Base-by-base conservation (phyloP, 2,329 filamentous ascomycete genomes). In the Ophiosphaerella narmari region DNA sequence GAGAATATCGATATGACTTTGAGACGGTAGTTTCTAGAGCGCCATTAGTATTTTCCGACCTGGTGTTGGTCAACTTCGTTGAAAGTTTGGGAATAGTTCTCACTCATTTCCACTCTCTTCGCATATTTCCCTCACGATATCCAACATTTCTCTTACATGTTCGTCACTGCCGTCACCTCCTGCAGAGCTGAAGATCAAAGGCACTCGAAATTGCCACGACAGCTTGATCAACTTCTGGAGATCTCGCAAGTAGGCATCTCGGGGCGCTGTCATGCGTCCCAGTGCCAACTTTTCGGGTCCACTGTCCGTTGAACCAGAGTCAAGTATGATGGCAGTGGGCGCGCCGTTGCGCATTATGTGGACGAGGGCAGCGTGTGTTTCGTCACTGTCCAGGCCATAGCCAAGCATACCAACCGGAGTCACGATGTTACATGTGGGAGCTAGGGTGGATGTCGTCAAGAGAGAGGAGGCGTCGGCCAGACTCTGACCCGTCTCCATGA, bases 381-480 rank as follows among this genome's bases (percentile, higher is more conserved):
- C 63, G 0, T 57, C 52, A 26, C 73, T 69, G 43, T 76, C 62
- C 39, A 79, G 75, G 23, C 79, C 79, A 49, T 80, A 82, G 5
- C 79, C 78, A 7, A 81, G 61, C 76, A 79, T 80, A 26, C 76
- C 78, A 12, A 79, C 74, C 0, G 78, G 78, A 0, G 79, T 77
- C 2, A 80, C 55, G 37, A 81, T 78, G 39, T 63, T 60, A 48
- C 57, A 62, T 26, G 52, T 33, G 14, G 59, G 54, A 11, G 13
- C 45, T 16, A 46, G 42, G 34, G 43, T 8, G 26, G 38, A 9
- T 18, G 39, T 41, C 16, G 23, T n/a, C 26, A 14, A 12, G 24
- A 24, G 31, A 9, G 26, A 5, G 11, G 12, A 16, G 9, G 11
- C 6, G 26, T 29, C 4, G 3, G 26, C 11, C 2, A 11, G 26